A percentile compares a stretch with the other conserved stretches of the same genome.
These are phyloP conservation scores for Diaporthe citri DNA, from an alignment of 2,329 filamentous ascomycete genomes.

Conservation along the genomic window DNA sequence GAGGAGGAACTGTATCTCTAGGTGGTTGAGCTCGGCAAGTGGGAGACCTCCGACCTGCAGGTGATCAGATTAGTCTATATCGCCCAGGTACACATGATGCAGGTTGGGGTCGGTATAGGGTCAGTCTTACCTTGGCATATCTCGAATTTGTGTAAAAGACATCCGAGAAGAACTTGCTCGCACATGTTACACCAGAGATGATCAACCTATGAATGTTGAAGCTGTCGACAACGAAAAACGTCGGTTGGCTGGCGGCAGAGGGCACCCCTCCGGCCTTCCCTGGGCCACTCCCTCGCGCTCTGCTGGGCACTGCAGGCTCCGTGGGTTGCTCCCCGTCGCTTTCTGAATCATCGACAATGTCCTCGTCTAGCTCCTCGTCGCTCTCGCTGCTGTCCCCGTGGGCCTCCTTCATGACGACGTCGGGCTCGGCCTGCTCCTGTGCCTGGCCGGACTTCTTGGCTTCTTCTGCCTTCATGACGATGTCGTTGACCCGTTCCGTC, in stretches of 20 bases:
- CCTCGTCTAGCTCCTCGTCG: conserved; percentile 61
- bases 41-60: conserved; percentile 91
- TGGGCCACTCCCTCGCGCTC: conserved; percentile 45
- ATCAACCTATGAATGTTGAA: conserved; percentile 98
- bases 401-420: conserved; percentile 52
- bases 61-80: conserved; percentile 2
- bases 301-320: conserved; percentile 36
- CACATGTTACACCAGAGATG: conserved; percentile 96
- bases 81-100: not conserved
- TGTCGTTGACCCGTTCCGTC: conserved; percentile 93
- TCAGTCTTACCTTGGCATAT: conserved; percentile 89
- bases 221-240: conserved; percentile 94
- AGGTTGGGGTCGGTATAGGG: not conserved
- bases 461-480: conserved; percentile 77
- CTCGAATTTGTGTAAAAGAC: conserved; percentile 99
- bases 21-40: conserved; percentile 91
- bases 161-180: conserved; percentile 99
- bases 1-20: conserved; percentile 94
- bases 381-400: conserved; percentile 50
- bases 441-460: conserved; percentile 53
- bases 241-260: conserved; percentile 53
- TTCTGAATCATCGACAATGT: conserved; percentile 62
- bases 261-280: conserved; percentile 24
- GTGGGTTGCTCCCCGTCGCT: conserved; percentile 48
- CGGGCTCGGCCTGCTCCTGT: conserved; percentile 43